phyloP scores from a whole-genome alignment of 768 basidiomycete species.

The Multifurca ochricompacta region DNA sequence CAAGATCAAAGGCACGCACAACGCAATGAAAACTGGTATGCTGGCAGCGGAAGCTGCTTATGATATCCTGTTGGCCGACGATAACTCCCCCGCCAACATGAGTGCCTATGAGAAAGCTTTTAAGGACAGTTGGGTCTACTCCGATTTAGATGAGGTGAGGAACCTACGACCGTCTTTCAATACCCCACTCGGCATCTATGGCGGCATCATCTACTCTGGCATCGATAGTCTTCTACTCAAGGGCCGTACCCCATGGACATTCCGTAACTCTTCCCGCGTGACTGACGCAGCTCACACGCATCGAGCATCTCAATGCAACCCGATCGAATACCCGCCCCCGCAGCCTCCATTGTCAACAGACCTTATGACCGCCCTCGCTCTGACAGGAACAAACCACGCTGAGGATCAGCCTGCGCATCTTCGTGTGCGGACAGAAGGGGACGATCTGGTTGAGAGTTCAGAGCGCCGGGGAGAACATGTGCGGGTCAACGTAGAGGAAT shows the following conservation, averaged over 20 bases:
- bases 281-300: constrained; percentile 69
- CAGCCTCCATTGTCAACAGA: constrained; percentile 91
- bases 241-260: constrained; percentile 89
- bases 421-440: constrained; percentile 42
- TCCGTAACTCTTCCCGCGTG: constrained; percentile 47
- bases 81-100: constrained; percentile 45
- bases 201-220: constrained; percentile 85
- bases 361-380: constrained; percentile 78
- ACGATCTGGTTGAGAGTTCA: constrained; percentile 35
- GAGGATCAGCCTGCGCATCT: constrained; percentile 94
- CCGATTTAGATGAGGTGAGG: constrained; percentile 82
- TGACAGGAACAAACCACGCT: constrained; percentile 94
- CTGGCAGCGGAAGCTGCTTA: constrained; percentile 87
- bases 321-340: constrained; percentile 80
- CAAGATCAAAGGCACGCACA: constrained; percentile 98
- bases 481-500: constrained; percentile 63
- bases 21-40: constrained; percentile 99
- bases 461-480: constrained; percentile 58
- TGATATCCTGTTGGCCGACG: constrained; percentile 40
- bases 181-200: constrained; percentile 70
- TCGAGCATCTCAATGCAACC: constrained; percentile 53
- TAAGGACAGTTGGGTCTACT: constrained; percentile 74
- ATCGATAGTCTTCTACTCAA: constrained; percentile 78
- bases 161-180: constrained; percentile 90
- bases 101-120: constrained; percentile 62